phyloP scores from a whole-genome alignment of 2,329 filamentous ascomycete genomes.

The Trichoderma sp. region DNA sequence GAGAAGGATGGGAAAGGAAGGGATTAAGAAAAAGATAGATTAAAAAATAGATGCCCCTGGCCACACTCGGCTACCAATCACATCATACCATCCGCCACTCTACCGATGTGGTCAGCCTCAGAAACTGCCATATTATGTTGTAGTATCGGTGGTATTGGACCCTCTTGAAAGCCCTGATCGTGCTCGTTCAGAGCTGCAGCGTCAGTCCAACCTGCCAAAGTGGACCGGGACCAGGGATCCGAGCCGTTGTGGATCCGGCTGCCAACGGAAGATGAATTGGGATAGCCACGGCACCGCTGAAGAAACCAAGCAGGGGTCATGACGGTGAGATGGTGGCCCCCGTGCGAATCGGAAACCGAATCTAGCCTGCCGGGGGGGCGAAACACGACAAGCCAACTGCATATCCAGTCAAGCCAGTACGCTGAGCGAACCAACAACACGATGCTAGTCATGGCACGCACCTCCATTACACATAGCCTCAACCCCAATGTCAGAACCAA shows the following conservation, averaged over 20 bases:
- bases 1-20: neutral
- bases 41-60: neutral
- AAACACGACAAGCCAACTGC: neutral
- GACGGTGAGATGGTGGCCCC: neutral
- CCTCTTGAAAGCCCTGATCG: neutral
- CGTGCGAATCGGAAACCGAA: neutral
- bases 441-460: neutral
- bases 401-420: neutral
- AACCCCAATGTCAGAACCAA: neutral
- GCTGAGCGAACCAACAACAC: neutral
- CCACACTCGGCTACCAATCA: neutral
- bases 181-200: neutral
- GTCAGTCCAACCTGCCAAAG: neutral
- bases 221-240: neutral
- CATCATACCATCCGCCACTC: neutral
- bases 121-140: neutral
- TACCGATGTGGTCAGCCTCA: neutral
- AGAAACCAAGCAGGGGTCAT: neutral
- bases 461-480: neutral
- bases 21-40: neutral
- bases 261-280: neutral
- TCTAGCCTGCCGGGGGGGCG: neutral
- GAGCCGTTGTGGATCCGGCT: neutral
- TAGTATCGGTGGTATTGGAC: neutral
- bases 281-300: neutral